Evolutionary conservation across 768 basidiomycete species (phyloP), one percentile per base, ranked within the genome.

Genomic region (Russula virescens): DNA sequence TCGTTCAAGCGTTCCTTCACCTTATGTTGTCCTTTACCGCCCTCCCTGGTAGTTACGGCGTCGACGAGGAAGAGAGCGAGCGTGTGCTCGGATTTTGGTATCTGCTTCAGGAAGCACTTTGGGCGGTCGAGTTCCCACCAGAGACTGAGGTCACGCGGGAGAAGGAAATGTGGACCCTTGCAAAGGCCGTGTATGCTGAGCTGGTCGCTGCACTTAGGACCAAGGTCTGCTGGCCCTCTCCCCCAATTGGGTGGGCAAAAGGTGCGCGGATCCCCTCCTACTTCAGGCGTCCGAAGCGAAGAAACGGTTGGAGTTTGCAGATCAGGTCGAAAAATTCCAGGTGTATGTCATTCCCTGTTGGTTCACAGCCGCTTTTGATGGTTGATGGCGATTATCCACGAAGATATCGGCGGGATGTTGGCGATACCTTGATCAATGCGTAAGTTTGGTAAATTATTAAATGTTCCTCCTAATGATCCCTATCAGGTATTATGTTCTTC

Each of bases 1-100:
- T 73, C 23, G 73, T 74, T 0, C 93, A 94, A 68, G 80, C 78
- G 0, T 91, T 89, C 69, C 75, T 98, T 2, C 80, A 82, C 5
- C 72, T 90, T 13, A 71, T 95, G 53, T 74, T 97, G 21, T 80
- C 84, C 19, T 88, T 89, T 64, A 91, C 91, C 0, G 86, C 84
- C 1, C 74, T 83, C 11, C 83, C 86, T 0, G 92, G 91, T 0
- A 84, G 83, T 63, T 91, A 87, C 69, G 90, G 89, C 1, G 80
- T 83, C 0, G 93, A 95, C 51, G 94, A 95, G 71, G 89, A 91
- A 53, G 87, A 90, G 70, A 94, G 90, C 68, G 92, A 95, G 73
- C 81, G 88, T 78, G 89, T 89, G 2, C 80, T 96, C 2, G 84
- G 84, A 1, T 95, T 95, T 69, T 96, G 95, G 89, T 95, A 92